A percentile compares a stretch with the other conserved stretches of the same genome.
Evolutionary conservation across 257 asterid species (phyloP).

Genomic region (Primulina tabacum): DNA sequence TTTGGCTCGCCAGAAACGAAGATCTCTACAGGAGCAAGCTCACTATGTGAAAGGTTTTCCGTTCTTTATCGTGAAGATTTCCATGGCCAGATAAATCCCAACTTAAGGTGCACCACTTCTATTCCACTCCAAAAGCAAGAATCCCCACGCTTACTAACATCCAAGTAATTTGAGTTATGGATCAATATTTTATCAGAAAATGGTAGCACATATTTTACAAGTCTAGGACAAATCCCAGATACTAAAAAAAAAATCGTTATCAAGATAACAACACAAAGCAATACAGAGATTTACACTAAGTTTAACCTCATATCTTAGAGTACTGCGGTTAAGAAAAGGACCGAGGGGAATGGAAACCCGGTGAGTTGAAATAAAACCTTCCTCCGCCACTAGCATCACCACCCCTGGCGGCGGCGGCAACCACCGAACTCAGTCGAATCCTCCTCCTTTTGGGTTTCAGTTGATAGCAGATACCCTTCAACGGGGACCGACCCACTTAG

Average conservation of each 20-base stretch:
- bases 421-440: conserved; percentile 34
- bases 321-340: conserved; percentile 86
- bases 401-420: conserved; percentile 45
- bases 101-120: neutral
- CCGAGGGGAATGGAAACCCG: conserved; percentile 96
- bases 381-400: conserved; percentile 42
- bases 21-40: conserved; percentile 31
- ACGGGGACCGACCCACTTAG: conserved; percentile 41
- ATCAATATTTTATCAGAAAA: neutral
- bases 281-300: conserved; percentile 1
- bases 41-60: conserved; percentile 27
- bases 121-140: neutral
- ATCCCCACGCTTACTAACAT: neutral
- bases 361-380: conserved; percentile 82
- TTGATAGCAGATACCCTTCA: conserved; percentile 41
- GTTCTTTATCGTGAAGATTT: conserved; percentile 40
- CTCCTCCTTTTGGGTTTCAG: conserved; percentile 46
- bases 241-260: neutral
- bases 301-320: conserved; percentile 71
- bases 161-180: conserved; percentile 5
- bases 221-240: neutral
- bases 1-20: conserved; percentile 36
- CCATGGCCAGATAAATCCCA: conserved; percentile 10
- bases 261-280: neutral
- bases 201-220: neutral